Evolutionary conservation across 805 yeast species (phyloP).

Genomic region (Candida pseudoglaebosa): DNA sequence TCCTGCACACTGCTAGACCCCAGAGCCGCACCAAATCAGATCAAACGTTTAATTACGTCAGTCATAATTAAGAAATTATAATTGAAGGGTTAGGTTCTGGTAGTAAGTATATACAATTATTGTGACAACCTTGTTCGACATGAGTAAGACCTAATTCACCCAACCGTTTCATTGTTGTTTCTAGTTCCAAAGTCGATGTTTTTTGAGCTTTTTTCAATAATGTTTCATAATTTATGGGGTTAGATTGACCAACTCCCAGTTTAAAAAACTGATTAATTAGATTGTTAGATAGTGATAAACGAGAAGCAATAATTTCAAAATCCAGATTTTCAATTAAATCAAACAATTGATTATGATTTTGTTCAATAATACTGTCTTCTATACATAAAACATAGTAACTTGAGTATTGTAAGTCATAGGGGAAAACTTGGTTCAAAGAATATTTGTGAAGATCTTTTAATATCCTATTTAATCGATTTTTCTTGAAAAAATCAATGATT

Average conservation of each 20-base stretch:
- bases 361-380: slow-evolving; percentile 21
- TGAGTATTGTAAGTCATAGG: slow-evolving; percentile 28
- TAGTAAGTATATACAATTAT: slow-evolving; percentile 16
- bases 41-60: no score
- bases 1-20: no score
- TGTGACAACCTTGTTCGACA: slow-evolving; percentile 15
- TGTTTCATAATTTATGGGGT: slow-evolving; percentile 13
- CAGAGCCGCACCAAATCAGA: no score
- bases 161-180: slow-evolving; percentile 13
- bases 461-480: slow-evolving; percentile 3
- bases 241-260: slow-evolving; percentile 1
- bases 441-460: slow-evolving; percentile 5
- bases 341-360: slow-evolving; percentile 22
- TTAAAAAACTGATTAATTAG: slow-evolving; percentile 14
- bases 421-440: slow-evolving; percentile 16
- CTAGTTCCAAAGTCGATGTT: neutral
- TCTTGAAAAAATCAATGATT: slow-evolving; percentile 2
- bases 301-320: slow-evolving; percentile 26
- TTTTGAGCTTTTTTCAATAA: slow-evolving; percentile 13
- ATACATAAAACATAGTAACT: slow-evolving; percentile 27
- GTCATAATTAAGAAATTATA: no score
- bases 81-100: slow-evolving; percentile 8
- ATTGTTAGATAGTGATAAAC: slow-evolving; percentile 15
- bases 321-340: slow-evolving; percentile 17
- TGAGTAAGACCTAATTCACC: slow-evolving; percentile 18